Evolutionary conservation across 805 yeast genomes (phyloP), one percentile per base, ranked within the genome.

Genomic region (Huiozyma sinensis): DNA sequence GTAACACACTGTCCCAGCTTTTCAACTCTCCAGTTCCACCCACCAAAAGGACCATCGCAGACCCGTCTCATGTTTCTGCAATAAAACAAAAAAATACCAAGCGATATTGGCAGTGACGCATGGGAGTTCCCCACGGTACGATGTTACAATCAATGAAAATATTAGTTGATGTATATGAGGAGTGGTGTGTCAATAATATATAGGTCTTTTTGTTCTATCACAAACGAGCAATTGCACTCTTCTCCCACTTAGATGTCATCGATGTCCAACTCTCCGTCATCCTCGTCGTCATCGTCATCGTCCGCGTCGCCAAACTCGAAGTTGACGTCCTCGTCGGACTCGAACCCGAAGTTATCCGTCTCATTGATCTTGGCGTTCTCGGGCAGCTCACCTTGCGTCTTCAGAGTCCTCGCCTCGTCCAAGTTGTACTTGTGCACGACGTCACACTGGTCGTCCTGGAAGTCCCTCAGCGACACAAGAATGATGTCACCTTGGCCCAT

Each of bases 401-500:
- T 94, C 69, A 92, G 75, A 41, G 95, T 81, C 73, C 98, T 85
- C 49, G 98, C 98, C 70, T 92, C 99, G 61, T 92, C 99, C 42
- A 96, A 82, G 67, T 84, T 87, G 70, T 83, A 92, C 70, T 92
- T 92, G 68, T 90, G 94, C 46, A 92, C 90, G 55, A 92, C 97
- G 66, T 92, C 99, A 73, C 97, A 92, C 67, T 85, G 95, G 50
- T 86, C 95, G 61, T 90, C 97, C 70, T 92, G 97, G 79, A 92
- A 92, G 61, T 92, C 99, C 76, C 99, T 88, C 58, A 92, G 77
- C 6, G 96, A 89, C 40, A 90, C 92, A 62, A 92, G 73, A 55
- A 92, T 87, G 57, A 92, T 92, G 65, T 92, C 99, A 72, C 98
- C 98, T 67, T 88, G 97, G 40, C 85, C 85, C 87, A 92, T 89